Conservation (phyloP, 768 basidiomycete species). For the Auricularia heimuer region DNA sequence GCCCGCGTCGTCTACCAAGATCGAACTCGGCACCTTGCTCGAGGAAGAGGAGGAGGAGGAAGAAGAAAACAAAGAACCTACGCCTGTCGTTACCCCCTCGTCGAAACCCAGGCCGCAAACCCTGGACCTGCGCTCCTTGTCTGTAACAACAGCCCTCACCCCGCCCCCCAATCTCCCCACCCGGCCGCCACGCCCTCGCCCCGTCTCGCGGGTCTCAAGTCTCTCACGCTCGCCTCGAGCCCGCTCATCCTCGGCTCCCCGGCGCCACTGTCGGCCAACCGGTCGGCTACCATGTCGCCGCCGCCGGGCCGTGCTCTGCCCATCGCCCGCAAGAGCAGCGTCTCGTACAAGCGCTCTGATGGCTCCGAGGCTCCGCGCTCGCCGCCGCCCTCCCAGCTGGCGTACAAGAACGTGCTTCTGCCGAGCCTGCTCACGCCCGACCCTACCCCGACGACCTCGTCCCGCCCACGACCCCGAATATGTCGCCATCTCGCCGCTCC, state of each 20-base stretch:
- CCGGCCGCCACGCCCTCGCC: constrained; percentile 42
- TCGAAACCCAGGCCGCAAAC: constrained; percentile 42
- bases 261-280: constrained; percentile 5
- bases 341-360: constrained; percentile 56
- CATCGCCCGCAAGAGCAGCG: constrained; percentile 50
- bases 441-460: constrained; percentile 51
- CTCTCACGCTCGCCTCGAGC: constrained; percentile 36
- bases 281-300: constrained; percentile 23
- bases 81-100: constrained; percentile 8
- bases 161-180: constrained; percentile 19
- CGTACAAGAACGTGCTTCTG: constrained; percentile 2
- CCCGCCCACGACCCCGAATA: not conserved
- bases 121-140: constrained; percentile 59
- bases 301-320: constrained; percentile 15
- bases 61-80: constrained; percentile 7
- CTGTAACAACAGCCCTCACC: constrained; percentile 19
- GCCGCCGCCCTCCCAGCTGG: not conserved
- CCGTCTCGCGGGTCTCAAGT: constrained; percentile 36
- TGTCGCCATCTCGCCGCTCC: constrained; percentile 44
- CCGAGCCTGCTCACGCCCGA: constrained; percentile 55
- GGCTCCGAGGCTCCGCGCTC: constrained; percentile 12
- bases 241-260: constrained; percentile 2
- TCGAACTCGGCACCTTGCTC: constrained; percentile 66
- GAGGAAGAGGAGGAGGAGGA: constrained; percentile 79
- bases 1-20: constrained; percentile 54